Conservation (phyloP, 1,284 basidiomycete species). For the Trametes versicolor region DNA sequence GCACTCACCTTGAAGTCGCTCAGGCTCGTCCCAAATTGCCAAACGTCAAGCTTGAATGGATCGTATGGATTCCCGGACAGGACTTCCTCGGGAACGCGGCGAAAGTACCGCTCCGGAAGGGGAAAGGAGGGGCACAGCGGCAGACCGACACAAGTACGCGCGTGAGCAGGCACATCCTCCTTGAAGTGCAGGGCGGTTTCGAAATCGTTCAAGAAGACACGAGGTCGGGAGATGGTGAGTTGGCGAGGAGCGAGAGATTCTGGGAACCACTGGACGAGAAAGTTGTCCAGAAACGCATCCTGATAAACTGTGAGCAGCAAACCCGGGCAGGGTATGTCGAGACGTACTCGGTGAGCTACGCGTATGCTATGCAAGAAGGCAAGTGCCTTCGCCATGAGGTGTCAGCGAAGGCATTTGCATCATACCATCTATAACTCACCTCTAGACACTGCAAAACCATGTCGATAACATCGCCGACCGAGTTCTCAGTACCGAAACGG, state of each 20-base stretch:
- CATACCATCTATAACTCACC: constrained; percentile 10
- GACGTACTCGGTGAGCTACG: constrained; percentile 14
- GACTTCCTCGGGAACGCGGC: constrained; percentile 34
- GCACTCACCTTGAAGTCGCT: constrained; percentile 26
- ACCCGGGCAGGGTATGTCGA: neutral
- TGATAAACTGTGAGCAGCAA: neutral
- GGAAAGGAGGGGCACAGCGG: constrained; percentile 13
- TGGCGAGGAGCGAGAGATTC: constrained; percentile 7
- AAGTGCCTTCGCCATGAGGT: neutral
- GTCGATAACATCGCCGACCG: constrained; percentile 43
- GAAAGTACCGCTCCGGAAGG: constrained; percentile 25
- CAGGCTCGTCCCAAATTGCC: constrained; percentile 40
- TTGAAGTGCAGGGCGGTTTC: constrained; percentile 19
- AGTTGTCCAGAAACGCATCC: constrained; percentile 32
- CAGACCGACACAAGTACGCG: constrained; percentile 17
- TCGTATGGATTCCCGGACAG: constrained; percentile 35
- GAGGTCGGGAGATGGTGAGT: constrained; percentile 13
- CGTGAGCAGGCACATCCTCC: constrained; percentile 22
- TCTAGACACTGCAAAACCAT: constrained; percentile 45
- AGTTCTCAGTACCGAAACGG: constrained; percentile 39
- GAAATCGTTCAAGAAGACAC: constrained; percentile 28
- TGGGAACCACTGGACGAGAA: constrained; percentile 27
- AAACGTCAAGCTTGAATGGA: constrained; percentile 45
- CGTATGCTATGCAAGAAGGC: neutral
- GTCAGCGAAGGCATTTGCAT: too few relatives aligned